Percentiles rank a stretch among this genome's conserved stretches.
These are phyloP conservation scores for Leishmania mexicana DNA, from an alignment of 208 protist species.

Conservation along the genomic window DNA sequence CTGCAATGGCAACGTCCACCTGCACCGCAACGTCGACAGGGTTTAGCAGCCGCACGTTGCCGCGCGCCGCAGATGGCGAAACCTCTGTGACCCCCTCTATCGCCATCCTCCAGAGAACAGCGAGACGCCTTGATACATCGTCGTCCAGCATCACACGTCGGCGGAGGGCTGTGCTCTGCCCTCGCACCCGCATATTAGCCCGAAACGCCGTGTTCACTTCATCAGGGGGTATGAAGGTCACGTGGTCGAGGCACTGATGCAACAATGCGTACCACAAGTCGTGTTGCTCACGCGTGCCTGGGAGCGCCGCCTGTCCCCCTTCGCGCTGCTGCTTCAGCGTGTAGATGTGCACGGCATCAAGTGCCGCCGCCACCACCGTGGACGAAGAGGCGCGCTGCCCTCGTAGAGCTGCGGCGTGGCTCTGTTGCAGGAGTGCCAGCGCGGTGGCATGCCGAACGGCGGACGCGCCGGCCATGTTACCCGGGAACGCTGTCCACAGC, in stretches of 20 bases:
- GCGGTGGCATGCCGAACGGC: conserved; percentile 22
- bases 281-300: background rate
- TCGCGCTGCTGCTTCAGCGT: conserved; percentile 12
- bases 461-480: background rate
- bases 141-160: conserved; percentile 23
- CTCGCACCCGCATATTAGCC: background rate
- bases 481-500: conserved; percentile 18
- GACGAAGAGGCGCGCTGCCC: background rate
- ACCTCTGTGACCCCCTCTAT: conserved; percentile 1
- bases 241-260: conserved; percentile 26
- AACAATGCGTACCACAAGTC: conserved; percentile 18
- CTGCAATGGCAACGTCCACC: conserved; percentile 41
- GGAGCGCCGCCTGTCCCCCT: background rate
- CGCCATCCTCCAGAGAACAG: conserved; percentile 16
- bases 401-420: background rate
- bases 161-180: conserved; percentile 7
- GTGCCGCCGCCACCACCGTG: background rate
- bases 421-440: conserved; percentile 28
- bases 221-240: conserved; percentile 14
- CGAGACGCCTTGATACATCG: conserved; percentile 14
- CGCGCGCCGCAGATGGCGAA: background rate
- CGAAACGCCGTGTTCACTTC: conserved; percentile 3
- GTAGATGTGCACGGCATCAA: conserved; percentile 24
- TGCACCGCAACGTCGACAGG: conserved; percentile 36
- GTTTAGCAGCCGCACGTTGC: conserved; percentile 8